phyloP scores from a whole-genome alignment of 176 grass and related monocot species.

The Hyparrhenia diplandra region DNA sequence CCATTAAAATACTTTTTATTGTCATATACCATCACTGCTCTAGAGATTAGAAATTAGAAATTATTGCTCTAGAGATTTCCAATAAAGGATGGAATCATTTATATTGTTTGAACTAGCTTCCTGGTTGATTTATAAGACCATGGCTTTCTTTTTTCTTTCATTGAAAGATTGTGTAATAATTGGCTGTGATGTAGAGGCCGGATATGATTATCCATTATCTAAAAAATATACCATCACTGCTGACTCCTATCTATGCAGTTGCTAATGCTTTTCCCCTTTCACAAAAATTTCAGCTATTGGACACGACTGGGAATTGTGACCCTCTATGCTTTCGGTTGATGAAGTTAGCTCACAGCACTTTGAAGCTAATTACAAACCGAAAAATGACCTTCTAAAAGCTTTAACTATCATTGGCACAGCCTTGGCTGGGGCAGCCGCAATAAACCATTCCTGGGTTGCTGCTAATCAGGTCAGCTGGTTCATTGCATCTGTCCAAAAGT shows the following conservation, averaged over 20 bases:
- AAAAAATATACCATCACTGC: background rate
- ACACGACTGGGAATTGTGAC: conserved; percentile 66
- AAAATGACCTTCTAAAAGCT: conserved; percentile 87
- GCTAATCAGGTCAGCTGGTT: conserved; percentile 67
- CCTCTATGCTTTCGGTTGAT: conserved; percentile 88
- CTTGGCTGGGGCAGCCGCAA: conserved; percentile 77
- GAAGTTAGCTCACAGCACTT: conserved; percentile 84
- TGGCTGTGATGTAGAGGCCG: too few species aligned
- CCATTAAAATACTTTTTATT: background rate
- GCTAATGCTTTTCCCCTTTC: background rate
- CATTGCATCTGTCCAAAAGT: background rate
- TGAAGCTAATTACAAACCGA: conserved; percentile 76
- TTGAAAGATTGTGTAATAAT: too few species aligned
- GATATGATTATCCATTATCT: too few species aligned
- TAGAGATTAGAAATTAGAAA: too few species aligned
- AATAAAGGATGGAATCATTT: too few species aligned
- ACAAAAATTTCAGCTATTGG: conserved; percentile 51
- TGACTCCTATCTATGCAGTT: background rate
- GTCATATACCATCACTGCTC: too few species aligned
- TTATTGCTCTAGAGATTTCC: too few species aligned
- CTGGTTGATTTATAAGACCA: too few species aligned
- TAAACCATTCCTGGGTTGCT: conserved; percentile 97
- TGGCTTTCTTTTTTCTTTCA: too few species aligned
- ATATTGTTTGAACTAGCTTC: too few species aligned
- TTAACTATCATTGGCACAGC: conserved; percentile 58